These are phyloP conservation scores for Metroxylon sagu DNA, from an alignment of 176 grass and related monocot genomes.

Conservation along the genomic window DNA sequence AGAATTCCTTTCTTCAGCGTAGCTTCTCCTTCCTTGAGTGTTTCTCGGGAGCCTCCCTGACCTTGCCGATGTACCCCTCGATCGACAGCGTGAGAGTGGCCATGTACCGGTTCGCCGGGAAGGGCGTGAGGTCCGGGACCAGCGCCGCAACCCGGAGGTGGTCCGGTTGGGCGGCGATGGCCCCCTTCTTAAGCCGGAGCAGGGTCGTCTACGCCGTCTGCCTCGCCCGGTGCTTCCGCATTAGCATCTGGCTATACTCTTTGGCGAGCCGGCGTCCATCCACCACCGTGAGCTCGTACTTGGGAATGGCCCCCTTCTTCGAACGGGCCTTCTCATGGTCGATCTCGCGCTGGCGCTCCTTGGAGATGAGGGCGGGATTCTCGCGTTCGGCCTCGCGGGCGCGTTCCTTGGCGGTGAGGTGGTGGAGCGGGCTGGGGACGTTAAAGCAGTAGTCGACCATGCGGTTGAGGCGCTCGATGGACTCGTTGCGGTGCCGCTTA, in stretches of 20 bases:
- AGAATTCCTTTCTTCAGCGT: constrained; percentile 25
- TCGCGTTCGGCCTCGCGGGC: constrained; percentile 64
- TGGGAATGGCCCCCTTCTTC: constrained; percentile 60
- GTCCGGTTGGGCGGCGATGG: constrained; percentile 57
- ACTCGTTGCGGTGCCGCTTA: constrained; percentile 68
- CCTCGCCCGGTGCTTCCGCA: constrained; percentile 60
- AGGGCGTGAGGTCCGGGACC: constrained; percentile 66
- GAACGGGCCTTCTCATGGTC: constrained; percentile 54
- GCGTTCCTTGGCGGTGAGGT: constrained; percentile 45
- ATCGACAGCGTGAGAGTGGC: constrained; percentile 80
- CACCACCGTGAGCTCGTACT: constrained; percentile 71
- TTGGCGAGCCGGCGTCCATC: constrained; percentile 68
- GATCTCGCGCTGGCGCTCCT: constrained; percentile 72
- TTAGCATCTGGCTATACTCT: constrained; percentile 71
- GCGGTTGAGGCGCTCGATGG: constrained; percentile 40
- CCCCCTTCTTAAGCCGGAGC: constrained; percentile 64
- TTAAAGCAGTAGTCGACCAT: constrained; percentile 63
- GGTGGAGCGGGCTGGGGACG: constrained; percentile 44
- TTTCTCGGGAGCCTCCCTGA: constrained; percentile 55
- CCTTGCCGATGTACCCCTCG: constrained; percentile 73
- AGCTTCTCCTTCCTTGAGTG: constrained; percentile 54
- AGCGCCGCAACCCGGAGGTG: constrained; percentile 46
- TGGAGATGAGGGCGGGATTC: constrained; percentile 71
- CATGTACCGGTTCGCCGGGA: constrained; percentile 74
- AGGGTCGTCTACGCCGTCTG: constrained; percentile 54